phyloP scores from a whole-genome alignment of 345 rosid species.

The Eucalyptus guilfoylei region DNA sequence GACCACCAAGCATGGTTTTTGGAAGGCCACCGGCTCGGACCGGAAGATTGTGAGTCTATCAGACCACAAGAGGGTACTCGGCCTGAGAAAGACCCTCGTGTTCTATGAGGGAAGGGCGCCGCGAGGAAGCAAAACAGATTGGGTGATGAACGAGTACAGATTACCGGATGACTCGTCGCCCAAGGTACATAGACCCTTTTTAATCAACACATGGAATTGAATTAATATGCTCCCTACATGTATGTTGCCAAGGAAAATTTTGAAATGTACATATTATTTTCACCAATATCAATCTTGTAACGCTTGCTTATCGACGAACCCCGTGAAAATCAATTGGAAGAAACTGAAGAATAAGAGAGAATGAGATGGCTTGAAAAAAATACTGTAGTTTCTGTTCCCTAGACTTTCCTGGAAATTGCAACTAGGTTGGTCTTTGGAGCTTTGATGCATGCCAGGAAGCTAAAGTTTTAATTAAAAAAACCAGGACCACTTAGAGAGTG shows the following conservation, averaged over 20 bases:
- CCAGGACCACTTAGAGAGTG: neutral
- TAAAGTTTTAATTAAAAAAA: neutral
- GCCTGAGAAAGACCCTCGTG: conserved; percentile 84
- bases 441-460: neutral
- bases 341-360: neutral
- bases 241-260: neutral
- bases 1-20: conserved; percentile 75
- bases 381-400: neutral
- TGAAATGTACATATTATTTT: neutral
- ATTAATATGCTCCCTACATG: neutral
- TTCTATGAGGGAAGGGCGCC: conserved; percentile 91
- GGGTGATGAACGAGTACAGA: conserved; percentile 97
- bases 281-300: neutral
- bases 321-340: neutral
- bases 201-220: neutral
- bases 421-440: neutral
- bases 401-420: neutral
- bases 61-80: conserved; percentile 59
- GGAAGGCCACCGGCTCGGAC: conserved; percentile 98
- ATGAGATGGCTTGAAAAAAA: neutral
- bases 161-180: conserved; percentile 64
- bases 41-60: conserved; percentile 60
- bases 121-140: conserved; percentile 80
- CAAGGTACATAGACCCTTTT: conserved; percentile 31
- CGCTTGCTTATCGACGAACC: neutral